Evolutionary conservation across 305 asterid genomes (phyloP), one percentile per base, ranked within the genome.

Genomic region (Euphrasia arctica): DNA sequence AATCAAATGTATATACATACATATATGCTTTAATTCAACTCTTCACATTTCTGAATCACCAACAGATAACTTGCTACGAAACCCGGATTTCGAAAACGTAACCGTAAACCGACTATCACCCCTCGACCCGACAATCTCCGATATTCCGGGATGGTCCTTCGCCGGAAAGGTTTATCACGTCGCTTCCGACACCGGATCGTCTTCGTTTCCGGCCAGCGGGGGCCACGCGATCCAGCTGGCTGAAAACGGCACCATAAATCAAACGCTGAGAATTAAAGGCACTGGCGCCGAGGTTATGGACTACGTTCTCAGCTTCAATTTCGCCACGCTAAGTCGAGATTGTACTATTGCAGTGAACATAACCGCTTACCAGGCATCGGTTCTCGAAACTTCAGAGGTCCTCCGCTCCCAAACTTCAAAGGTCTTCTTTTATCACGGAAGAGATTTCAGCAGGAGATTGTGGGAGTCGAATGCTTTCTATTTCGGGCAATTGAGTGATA

Each of bases 81-180:
- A 71, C 66, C 77, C 69, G 13, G 74, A 67, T 55, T 71, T 75
- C 31, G 74, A 75, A 8, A 67, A 63, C 29, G 18, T 9, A 50
- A 75, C 70, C 57, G 47, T 65, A 18, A 18, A 18, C 34, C 75
- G 50, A 49, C 28, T 48, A 49, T 32, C 51, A 41, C 77, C 57
- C 58, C 66, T 63, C 36, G 47, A 54, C 51, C 4, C 12, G 10
- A 8, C 64, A 42, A 69, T 63, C 51, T 6, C 74, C 43, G 9
- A 7, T 22, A 59, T 75, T 10, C 80, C 71, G 0, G 80, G 77
- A 10, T 71, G 80, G 80, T 71, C 74, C 3, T 32, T 71, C 74
- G 54, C 71, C 31, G 80, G 69, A 34, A 71, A 71, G 0, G 66
- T 64, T 10, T 71, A 68, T 73, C 68, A 71, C 50, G 29, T 56